Evolutionary conservation across 1,284 basidiomycete species (phyloP), one percentile per base, ranked within the genome.

Genomic region (Tilletia caries): DNA sequence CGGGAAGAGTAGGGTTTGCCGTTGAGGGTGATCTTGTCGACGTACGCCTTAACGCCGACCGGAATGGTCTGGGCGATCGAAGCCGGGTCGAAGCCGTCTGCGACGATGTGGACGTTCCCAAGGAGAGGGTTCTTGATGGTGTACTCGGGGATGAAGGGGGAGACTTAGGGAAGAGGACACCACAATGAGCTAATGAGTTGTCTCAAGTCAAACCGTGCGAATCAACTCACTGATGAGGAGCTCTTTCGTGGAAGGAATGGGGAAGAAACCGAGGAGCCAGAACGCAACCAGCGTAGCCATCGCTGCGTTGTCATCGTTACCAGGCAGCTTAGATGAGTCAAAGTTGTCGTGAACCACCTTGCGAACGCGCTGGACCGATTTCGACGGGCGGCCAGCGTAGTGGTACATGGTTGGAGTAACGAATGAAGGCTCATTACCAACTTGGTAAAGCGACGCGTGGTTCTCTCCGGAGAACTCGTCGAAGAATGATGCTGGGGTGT

Each of bases 201-300:
- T n/a, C n/a, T n/a, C n/a, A n/a, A n/a, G n/a, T n/a, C n/a, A n/a
- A n/a, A n/a, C n/a, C n/a, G n/a, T n/a, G n/a, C n/a, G n/a, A n/a
- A n/a, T n/a, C 23, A 3, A 58, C 52, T 58, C 52, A 58, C 52
- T 6, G 32, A 79, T 67, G 65, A 79, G 58, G 64, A 76, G 65
- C 68, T 79, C 78, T 41, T 71, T 75, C 0, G 78, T 76, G 0
- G 75, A 73, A 2, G 88, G 88, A 6, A 89, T 87, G 67, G 89
- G 89, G 74, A 88, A 88, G 27, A 88, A 81, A 0, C 88, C 88
- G 2, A 88, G 79, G 52, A 88, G 80, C 73, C 88, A 87, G 84
- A 88, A 90, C 0, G 86, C 85, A 1, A 86, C 88, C 72, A 88
- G 89, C 73, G 88, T 89, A 2, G 86, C 89, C 90, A 91, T 90